phyloP scores from a whole-genome alignment of 352 stramenopile species.

The Aphanomyces invadans region DNA sequence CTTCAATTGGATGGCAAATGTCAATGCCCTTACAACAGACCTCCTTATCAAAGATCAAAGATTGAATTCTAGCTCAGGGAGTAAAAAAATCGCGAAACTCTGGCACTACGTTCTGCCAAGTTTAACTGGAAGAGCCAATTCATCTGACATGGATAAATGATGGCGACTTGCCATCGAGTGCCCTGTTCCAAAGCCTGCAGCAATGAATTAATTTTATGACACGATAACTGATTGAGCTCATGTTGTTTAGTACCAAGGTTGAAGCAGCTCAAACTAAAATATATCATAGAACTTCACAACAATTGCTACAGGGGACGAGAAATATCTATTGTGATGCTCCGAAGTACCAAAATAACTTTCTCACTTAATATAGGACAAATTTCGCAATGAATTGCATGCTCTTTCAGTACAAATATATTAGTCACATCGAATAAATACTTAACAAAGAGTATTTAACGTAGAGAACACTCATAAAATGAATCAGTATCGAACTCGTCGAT shows the following conservation, averaged over 20 bases:
- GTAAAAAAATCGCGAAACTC: too few species aligned
- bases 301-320: too few species aligned
- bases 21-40: too few species aligned
- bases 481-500: not conserved
- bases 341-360: too few species aligned
- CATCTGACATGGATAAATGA: too few species aligned
- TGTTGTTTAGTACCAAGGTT: not conserved
- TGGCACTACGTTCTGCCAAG: too few species aligned
- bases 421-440: not conserved
- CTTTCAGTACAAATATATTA: not conserved
- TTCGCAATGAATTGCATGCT: not conserved
- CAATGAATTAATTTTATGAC: not conserved
- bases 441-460: not conserved
- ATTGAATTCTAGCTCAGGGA: too few species aligned
- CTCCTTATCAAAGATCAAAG: too few species aligned
- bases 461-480: not conserved
- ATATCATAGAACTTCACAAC: not conserved
- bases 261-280: not conserved
- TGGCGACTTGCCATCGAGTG: not conserved
- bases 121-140: not conserved
- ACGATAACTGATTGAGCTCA: too few species aligned
- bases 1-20: too few species aligned
- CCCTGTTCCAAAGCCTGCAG: not conserved
- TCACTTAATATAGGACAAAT: not conserved
- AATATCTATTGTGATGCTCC: too few species aligned